phyloP scores from a whole-genome alignment of 306 rosid species.

The Cucurbita moschata region DNA sequence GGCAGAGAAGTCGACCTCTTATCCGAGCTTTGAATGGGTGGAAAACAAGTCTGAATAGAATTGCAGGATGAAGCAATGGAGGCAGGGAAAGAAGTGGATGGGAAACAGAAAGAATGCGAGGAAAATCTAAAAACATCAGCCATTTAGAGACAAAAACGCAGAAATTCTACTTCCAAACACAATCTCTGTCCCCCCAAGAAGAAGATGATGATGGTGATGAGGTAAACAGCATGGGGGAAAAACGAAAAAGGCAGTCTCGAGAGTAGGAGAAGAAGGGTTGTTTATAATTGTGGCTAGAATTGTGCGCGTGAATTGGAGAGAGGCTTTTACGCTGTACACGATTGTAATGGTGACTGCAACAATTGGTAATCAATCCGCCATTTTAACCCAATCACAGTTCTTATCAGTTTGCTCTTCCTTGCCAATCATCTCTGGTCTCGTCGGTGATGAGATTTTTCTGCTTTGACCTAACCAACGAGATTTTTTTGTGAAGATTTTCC shows the following conservation, averaged over 20 bases:
- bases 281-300: background rate
- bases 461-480: background rate
- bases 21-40: constrained; percentile 9
- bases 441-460: background rate
- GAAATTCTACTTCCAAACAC: background rate
- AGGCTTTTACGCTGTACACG: background rate
- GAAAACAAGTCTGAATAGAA: constrained; percentile 24
- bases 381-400: background rate
- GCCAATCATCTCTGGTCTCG: background rate
- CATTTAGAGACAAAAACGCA: constrained; percentile 25
- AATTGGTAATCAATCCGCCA: background rate
- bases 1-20: constrained; percentile 24
- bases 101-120: constrained; percentile 38
- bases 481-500: no score
- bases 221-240: background rate
- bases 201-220: background rate
- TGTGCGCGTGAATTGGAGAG: background rate
- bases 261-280: background rate
- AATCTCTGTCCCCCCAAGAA: background rate
- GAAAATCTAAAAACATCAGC: constrained; percentile 56
- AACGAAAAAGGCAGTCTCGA: background rate
- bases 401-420: background rate
- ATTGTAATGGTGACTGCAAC: background rate
- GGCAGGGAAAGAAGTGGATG: constrained; percentile 28
- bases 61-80: constrained; percentile 28